These are phyloP conservation scores for Orbilia quercus DNA, from an alignment of 2,329 filamentous ascomycete species.

Conservation along the genomic window DNA sequence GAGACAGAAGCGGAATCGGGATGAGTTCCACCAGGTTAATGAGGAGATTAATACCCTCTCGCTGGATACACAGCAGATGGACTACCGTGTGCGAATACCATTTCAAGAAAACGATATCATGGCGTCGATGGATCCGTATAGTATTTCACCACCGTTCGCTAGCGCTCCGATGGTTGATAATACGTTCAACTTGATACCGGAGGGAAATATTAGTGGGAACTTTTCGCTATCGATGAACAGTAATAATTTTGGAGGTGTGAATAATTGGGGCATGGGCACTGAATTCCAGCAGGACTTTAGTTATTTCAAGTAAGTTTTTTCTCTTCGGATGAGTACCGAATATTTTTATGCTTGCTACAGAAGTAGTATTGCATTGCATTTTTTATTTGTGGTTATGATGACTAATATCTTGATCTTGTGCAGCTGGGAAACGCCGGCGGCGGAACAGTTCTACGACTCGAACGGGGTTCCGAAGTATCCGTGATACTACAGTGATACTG, in stretches of 20 bases:
- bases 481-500: slow-evolving; percentile 14
- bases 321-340: too few species aligned
- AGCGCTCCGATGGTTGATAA: slow-evolving; percentile 25
- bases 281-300: slow-evolving; percentile 41
- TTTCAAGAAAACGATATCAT: slow-evolving; percentile 35
- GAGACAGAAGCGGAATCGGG: slow-evolving; percentile 23
- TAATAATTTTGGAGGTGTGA: slow-evolving; percentile 16
- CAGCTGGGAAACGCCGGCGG: slow-evolving; percentile 32
- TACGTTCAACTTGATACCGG: slow-evolving; percentile 33
- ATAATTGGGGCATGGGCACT: slow-evolving; percentile 40
- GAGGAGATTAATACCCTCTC: slow-evolving; percentile 28
- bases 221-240: slow-evolving; percentile 34
- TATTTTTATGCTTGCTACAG: too few species aligned
- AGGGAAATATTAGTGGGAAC: not conserved
- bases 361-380: not conserved
- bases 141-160: slow-evolving; percentile 6
- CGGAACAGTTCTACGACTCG: slow-evolving; percentile 41
- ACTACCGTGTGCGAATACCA: slow-evolving; percentile 23
- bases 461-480: slow-evolving; percentile 46
- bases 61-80: slow-evolving; percentile 16
- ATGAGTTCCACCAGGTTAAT: slow-evolving; percentile 19
- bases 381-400: not conserved
- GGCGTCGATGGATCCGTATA: slow-evolving; percentile 28
- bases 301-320: slow-evolving; percentile 37
- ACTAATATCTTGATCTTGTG: slow-evolving; percentile 14